Base-by-base conservation (phyloP, 108 stramenopile species). In the Cyclotella atomus region DNA sequence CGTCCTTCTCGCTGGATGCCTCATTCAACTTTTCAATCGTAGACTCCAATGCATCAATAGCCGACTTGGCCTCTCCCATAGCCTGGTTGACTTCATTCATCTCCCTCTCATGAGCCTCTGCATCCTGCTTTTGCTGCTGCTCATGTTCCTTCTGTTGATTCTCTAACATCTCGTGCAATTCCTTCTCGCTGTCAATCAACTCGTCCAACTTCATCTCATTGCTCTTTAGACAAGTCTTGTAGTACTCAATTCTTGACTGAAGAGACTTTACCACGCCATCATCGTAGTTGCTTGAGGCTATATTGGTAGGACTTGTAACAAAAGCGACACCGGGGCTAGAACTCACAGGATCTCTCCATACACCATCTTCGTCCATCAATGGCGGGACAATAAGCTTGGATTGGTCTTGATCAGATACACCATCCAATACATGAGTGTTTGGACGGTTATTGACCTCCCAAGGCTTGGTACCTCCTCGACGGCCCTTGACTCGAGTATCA, bases 1-100 rank as follows among this genome's bases (percentile, higher is more conserved):
- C 66, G 34, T 79, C 65, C 49, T 79, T 79, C 20, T 53, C 70
- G 19, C 45, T 57, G 17, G 65, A 66, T 29, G 71, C 71, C 45
- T 36, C 65, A 16, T 68, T 59, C 19, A 79, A 32, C 15, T n/a
- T 47, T 24, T 67, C 46, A 32, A 79, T 61, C 10, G 77, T 53
- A 25, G 59, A 62, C 49, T 72, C 71, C 65, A 79, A 68, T 27
- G 60, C 65, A 64, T 45, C 21, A 0, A 79, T 59, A 4, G 71
- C 55, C 34, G 23, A 30, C 44, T 72, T 53, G 16, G 71, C 71
- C 30, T 79, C 77, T 21, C 35, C n/a, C 59, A 79, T 24, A 2
- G 66, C 60, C 36, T 2, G 21, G 15, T 52, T 63, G 19, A 68
- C 65, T 20, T 32, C 33, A 1, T 71, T 28, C 15, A 72, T 24